Percentiles rank a stretch among this genome's conserved stretches.
Evolutionary conservation across 768 basidiomycete species (phyloP).

Genomic region (Phlebiopsis flavidoalba): DNA sequence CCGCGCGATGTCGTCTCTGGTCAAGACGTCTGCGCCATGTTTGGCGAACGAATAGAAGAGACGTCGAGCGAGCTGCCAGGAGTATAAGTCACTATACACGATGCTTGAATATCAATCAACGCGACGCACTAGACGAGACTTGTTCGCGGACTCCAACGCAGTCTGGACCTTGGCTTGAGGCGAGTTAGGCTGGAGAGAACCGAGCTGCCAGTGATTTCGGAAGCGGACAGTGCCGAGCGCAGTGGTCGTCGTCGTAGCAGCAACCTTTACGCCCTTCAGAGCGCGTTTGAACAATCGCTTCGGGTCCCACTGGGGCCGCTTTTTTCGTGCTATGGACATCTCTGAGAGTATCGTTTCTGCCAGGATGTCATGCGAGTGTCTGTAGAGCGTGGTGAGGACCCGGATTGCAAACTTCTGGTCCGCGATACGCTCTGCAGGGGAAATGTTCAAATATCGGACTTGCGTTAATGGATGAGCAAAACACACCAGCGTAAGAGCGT

Average conservation of each 20-base stretch:
- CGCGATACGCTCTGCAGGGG: slow-evolving; percentile 62
- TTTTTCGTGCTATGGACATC: slow-evolving; percentile 32
- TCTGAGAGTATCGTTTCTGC: slow-evolving; percentile 58
- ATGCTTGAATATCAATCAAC: background rate
- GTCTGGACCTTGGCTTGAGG: slow-evolving; percentile 76
- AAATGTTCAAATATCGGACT: background rate
- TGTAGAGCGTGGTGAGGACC: slow-evolving; percentile 70
- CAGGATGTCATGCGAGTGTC: slow-evolving; percentile 71
- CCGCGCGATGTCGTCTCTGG: slow-evolving; percentile 62
- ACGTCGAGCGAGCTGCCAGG: slow-evolving; percentile 67
- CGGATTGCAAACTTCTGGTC: slow-evolving; percentile 79
- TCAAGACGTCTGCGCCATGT: slow-evolving; percentile 50
- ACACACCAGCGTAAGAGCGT: slow-evolving; percentile 57
- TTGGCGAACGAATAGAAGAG: slow-evolving; percentile 82
- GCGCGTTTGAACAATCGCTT: slow-evolving; percentile 64
- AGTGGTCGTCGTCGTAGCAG: slow-evolving; percentile 81
- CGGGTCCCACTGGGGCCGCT: slow-evolving; percentile 44
- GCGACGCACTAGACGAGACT: slow-evolving; percentile 55
- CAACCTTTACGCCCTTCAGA: slow-evolving; percentile 61
- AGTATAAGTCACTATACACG: background rate
- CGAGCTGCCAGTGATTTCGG: slow-evolving; percentile 59
- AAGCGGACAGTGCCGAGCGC: slow-evolving; percentile 56
- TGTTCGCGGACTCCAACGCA: slow-evolving; percentile 75
- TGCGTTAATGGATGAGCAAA: background rate
- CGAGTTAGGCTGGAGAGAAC: slow-evolving; percentile 83